Evolutionary conservation across 2,329 filamentous ascomycete species (phyloP).

Genomic region (Amphichorda felina): DNA sequence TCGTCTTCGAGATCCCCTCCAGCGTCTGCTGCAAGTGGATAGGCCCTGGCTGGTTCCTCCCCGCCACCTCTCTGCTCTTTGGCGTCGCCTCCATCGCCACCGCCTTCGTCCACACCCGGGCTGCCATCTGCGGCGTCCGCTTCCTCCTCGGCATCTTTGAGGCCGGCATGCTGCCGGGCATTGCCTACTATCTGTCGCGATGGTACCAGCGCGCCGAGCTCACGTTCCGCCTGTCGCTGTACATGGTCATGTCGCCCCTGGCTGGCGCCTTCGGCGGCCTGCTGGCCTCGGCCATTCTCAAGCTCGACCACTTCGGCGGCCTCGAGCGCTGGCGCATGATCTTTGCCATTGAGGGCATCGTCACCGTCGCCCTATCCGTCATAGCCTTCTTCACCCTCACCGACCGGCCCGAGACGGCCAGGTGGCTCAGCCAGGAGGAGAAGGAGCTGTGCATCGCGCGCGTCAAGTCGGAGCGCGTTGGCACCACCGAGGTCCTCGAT

Average conservation of each 20-base stretch:
- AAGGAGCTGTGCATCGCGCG: slow-evolving; percentile 54
- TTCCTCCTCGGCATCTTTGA: slow-evolving; percentile 61
- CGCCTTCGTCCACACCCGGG: slow-evolving; percentile 47
- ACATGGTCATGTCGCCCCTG: slow-evolving; percentile 59
- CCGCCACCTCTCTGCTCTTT: slow-evolving; percentile 48
- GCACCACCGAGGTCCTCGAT: slow-evolving; percentile 50
- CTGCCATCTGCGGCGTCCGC: slow-evolving; percentile 45
- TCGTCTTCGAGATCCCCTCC: slow-evolving; percentile 58
- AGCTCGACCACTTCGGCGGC: slow-evolving; percentile 42
- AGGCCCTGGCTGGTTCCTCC: slow-evolving; percentile 62
- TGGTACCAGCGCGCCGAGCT: slow-evolving; percentile 64
- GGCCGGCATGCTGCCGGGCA: slow-evolving; percentile 62
- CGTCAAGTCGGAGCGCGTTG: slow-evolving; percentile 57
- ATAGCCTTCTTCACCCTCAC: slow-evolving; percentile 54
- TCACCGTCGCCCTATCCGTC: slow-evolving; percentile 39
- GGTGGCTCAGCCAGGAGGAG: slow-evolving; percentile 54
- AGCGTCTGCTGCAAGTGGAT: slow-evolving; percentile 60
- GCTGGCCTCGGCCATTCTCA: slow-evolving; percentile 52
- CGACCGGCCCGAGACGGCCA: slow-evolving; percentile 55
- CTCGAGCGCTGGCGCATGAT: slow-evolving; percentile 55
- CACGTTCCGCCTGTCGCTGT: slow-evolving; percentile 53
- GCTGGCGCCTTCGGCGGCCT: slow-evolving; percentile 63
- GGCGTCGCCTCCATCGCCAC: slow-evolving; percentile 52
- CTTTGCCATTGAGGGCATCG: slow-evolving; percentile 57
- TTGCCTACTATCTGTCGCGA: slow-evolving; percentile 60